Evolutionary conservation across 148 eudicot genomes (phyloP), one percentile per base, ranked within the genome.

Genomic region (Rhododendron kiyosumense): DNA sequence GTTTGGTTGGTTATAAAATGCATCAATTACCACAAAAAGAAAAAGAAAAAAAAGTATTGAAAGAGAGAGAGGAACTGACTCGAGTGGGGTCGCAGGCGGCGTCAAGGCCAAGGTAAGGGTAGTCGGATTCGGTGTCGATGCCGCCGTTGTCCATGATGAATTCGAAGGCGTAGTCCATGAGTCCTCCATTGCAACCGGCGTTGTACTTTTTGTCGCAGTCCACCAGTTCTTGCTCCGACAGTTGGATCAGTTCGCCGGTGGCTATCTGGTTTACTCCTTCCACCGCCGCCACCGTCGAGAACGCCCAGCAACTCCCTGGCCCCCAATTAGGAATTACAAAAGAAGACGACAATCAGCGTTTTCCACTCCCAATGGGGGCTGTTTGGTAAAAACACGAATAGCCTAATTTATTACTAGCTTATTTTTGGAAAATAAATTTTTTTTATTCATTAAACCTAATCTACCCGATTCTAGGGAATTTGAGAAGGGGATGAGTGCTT

Each of bases 251-350:
- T 76, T 94, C 92, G 5, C 98, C 98, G 20, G 96, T 94, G 1
- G 89, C 94, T 6, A 96, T 94, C 78, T 94, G 85, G 92, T 95
- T 94, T 26, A 95, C 88, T 18, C 93, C 97, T 90, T 96, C 99
- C 30, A 96, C 97, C 3, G 98, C 91, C 13, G 98, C 97, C 38
- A 96, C 93, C 2, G 99, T 94, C 69, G 99, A 92, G 78, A 96
- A 96, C 43, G 99, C 99, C 99, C 97, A 97, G 85, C 97, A 94
- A 82, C 98, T 95, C 75, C 98, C 99, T 96, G 26, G 26, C 9
- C 17, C 24, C 9, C 7, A 2, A 54, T 22, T 2, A 32, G 14
- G 38, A 2, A 36, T 36, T 36, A 36, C 38, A 80, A 15, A 6
- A 51, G 3, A 20, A 17, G 49, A 15, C 12, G 15, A 15, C 30